Evolutionary conservation across 768 basidiomycete species (phyloP), one percentile per base, ranked within the genome.

Genomic region (Pholiota conissans): DNA sequence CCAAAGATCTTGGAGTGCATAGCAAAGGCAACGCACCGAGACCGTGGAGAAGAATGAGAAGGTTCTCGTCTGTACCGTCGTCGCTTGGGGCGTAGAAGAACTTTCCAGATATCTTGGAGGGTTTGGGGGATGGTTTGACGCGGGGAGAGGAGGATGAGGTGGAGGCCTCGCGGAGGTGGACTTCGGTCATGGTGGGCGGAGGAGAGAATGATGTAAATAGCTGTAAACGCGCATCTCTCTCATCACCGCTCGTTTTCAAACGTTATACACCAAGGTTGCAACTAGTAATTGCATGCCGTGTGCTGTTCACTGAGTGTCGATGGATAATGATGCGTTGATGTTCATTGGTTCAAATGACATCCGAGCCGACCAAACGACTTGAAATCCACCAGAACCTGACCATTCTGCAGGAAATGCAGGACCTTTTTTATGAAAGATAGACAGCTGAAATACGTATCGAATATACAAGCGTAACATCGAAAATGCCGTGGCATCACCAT

Each of bases 21-120:
- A 32, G 26, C 27, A 32, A 40, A 42, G 20, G 34, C 16, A 68
- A 11, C 81, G 55, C 61, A 92, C 93, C 93, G 24, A 95, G 81
- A 0, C 94, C 94, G 60, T 96, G 94, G 7, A 96, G 75, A 29
- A 96, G 78, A 58, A 96, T 79, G 22, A 96, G 72, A 16, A 95
- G 72, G 69, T 95, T 95, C 69, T 92, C 89, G 63, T 95, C 92
- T 8, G 84, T 88, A 42, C 91, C 91, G 69, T 95, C 91, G 58
- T 86, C 80, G 59, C 91, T 93, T 13, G 91, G 77, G 5, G 74
- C 60, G 69, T 95, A 96, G 2, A 74, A 75, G 70, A 89, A 91
- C 18, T 81, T 80, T 16, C 83, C 78, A 1, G 82, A 74, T 42
- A 89, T 76, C 16, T 67, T 69, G 13, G 74, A 68, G 5, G 70